phyloP scores from a whole-genome alignment of 306 rosid species.

The Prunus mume region DNA sequence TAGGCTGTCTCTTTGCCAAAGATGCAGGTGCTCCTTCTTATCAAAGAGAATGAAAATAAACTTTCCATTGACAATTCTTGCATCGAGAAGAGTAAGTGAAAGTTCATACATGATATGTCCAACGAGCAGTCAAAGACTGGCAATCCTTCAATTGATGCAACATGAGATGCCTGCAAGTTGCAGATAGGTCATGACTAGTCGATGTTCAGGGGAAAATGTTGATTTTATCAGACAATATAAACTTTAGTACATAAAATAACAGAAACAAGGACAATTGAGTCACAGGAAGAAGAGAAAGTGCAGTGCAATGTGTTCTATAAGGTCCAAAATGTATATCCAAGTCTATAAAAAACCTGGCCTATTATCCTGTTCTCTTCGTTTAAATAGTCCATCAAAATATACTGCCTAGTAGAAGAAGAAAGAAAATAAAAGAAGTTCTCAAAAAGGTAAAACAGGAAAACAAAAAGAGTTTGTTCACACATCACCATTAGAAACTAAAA shows the following conservation, averaged over 20 bases:
- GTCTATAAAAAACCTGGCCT: too few species aligned
- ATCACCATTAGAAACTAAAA: neutral
- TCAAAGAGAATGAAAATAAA: neutral
- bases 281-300: neutral
- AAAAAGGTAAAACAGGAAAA: neutral
- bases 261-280: neutral
- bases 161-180: constrained; percentile 67
- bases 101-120: constrained; percentile 68
- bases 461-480: neutral
- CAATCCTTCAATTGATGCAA: constrained; percentile 67
- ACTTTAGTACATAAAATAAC: neutral
- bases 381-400: too few species aligned
- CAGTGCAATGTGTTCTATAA: neutral
- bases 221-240: neutral
- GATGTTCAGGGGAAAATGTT: neutral
- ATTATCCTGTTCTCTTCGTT: too few species aligned
- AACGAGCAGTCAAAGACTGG: constrained; percentile 74
- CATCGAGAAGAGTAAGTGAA: constrained; percentile 6
- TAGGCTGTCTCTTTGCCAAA: neutral
- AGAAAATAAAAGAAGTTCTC: neutral
- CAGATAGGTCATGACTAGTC: constrained; percentile 10
- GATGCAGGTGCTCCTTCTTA: constrained; percentile 6
- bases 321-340: neutral
- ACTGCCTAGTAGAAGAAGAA: too few species aligned
- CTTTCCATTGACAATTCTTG: constrained; percentile 13